phyloP scores from a whole-genome alignment of 202 grass and related monocot genomes.

The Panicum hallii region DNA sequence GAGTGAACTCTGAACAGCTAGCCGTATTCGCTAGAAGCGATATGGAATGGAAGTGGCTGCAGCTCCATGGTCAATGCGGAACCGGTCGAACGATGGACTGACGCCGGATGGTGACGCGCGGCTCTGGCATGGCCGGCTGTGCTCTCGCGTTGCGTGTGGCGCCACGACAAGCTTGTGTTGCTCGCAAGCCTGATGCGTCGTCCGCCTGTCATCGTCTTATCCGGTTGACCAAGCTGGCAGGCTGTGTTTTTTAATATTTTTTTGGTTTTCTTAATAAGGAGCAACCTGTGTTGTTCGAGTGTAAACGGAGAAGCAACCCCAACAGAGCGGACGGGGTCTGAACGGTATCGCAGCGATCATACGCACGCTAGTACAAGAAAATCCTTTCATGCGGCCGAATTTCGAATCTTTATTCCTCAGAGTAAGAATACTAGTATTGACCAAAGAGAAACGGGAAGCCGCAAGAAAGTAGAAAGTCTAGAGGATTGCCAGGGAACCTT shows the following conservation, averaged over 20 bases:
- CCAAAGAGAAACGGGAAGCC: not conserved
- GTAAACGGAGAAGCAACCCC: too few relatives aligned
- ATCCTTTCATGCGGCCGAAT: conserved; percentile 16
- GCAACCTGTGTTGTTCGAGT: too few relatives aligned
- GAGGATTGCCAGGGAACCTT: not conserved
- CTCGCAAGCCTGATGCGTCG: not conserved
- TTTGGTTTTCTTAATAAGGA: too few relatives aligned
- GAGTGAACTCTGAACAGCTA: not conserved
- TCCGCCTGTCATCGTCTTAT: not conserved
- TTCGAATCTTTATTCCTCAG: conserved; percentile 8
- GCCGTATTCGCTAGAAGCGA: not conserved
- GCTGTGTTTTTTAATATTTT: too few relatives aligned
- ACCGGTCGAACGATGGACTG: not conserved
- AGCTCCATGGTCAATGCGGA: conserved; percentile 12
- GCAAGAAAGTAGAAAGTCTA: not conserved
- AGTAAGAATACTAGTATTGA: not conserved
- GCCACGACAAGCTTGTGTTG: not conserved
- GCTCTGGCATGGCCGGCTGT: not conserved
- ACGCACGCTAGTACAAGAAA: not conserved
- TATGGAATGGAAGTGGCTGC: not conserved
- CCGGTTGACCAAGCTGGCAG: not conserved
- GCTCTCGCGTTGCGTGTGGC: not conserved
- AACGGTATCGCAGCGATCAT: conserved; percentile 6
- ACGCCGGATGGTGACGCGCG: not conserved
- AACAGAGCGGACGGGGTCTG: not conserved